Evolutionary conservation across 225 moss, liverwort and hornwort genomes (phyloP), one percentile per base, ranked within the genome.

Genomic region (Physcomitrellopsis africana): DNA sequence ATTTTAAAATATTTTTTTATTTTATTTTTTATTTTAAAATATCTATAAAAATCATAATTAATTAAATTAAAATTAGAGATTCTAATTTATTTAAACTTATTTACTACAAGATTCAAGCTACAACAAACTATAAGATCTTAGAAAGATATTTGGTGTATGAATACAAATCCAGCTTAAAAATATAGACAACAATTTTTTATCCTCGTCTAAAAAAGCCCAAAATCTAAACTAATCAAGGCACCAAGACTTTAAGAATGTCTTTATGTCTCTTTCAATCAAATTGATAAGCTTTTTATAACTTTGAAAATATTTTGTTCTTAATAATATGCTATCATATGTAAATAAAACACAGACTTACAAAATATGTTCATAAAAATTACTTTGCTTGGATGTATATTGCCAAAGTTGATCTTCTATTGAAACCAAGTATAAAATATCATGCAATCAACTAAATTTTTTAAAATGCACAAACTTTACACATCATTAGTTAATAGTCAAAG

Each of bases 151-250:
- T 24, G 24, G 1, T 24, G 1, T 1, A 24, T 24, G 1, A 24
- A 24, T 24, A 24, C 1, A 24, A 24, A 24, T 24, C 24, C 1
- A 24, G 1, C 1, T 70, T 95, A 80, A 17, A n/a, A 99, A 87
- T 84, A 91, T 89, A 32, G 93, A 81, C 29, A 95, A 91, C 93
- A 93, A 99, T 62, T 91, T 99, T 78, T 93, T 95, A 68, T 95
- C 83, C 79, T 99, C 93, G 23, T 95, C 92, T 44, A 83, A 49
- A 43, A 93, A 88, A 19, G 92, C 57, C 76, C 82, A 59, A 79
- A 65, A 77, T 82, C 95, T 59, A 73, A 82, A 62, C 80, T 84
- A 54, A 92, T 93, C 42, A 99, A 89, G 17, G 91, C 86, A 86
- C 95, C 99, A 43, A 99, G 89, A 60, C 86, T 86, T 81, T 93